phyloP scores from a whole-genome alignment of 2,329 filamentous ascomycete genomes.

The Trichoderma koningii region DNA sequence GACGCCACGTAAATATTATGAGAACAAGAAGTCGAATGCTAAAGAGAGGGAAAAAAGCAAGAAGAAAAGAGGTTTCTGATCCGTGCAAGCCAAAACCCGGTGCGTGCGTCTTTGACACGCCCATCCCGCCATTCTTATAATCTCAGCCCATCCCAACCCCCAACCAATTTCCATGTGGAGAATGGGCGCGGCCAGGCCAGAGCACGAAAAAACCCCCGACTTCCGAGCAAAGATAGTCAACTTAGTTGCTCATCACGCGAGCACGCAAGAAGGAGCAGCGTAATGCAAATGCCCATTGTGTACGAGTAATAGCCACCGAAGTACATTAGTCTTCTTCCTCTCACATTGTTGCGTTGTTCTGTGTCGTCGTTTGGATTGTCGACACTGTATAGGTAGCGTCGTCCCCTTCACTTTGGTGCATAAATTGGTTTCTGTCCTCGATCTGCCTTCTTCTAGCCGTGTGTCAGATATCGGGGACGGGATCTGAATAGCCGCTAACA shows the following conservation, averaged over 20 bases:
- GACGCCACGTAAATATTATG: constrained; percentile 1
- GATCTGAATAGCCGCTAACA: neutral
- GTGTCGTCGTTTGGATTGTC: neutral
- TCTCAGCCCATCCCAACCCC: neutral
- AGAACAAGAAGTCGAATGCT: no score
- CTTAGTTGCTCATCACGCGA: constrained; percentile 14
- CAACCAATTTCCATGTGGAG: constrained; percentile 19
- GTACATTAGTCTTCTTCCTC: no score
- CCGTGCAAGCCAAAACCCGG: neutral
- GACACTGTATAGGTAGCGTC: constrained; percentile 5
- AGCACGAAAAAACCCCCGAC: constrained; percentile 4
- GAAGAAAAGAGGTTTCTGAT: neutral
- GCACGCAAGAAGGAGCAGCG: constrained; percentile 15
- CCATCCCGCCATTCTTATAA: constrained; percentile 10
- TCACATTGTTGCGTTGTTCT: no score
- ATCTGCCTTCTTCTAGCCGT: neutral
- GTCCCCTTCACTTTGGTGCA: constrained; percentile 19
- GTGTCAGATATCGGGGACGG: constrained; percentile 5
- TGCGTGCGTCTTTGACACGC: neutral
- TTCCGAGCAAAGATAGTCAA: neutral
- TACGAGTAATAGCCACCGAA: neutral
- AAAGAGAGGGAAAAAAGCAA: no score
- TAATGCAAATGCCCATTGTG: neutral
- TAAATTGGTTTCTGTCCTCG: neutral
- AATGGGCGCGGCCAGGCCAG: neutral